These are phyloP conservation scores for Cytidiella melzeri DNA, from an alignment of 768 basidiomycete genomes.

Conservation along the genomic window DNA sequence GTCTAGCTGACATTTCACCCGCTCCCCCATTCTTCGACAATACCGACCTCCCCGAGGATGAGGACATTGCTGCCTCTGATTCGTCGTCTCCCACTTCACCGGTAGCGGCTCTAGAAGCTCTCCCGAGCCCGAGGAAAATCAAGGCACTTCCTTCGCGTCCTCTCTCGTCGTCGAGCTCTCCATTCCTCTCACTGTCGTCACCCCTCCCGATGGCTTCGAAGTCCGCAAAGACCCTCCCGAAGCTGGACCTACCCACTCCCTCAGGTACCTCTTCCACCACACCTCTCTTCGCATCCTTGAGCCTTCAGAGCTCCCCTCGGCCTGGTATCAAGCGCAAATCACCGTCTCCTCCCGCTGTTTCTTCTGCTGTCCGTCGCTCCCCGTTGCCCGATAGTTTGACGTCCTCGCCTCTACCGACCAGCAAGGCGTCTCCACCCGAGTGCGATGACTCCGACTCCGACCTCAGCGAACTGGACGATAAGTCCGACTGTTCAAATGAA, in stretches of 20 bases:
- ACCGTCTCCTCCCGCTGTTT: neutral
- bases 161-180: neutral
- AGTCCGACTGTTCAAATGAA: constrained; percentile 5
- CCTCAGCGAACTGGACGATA: neutral
- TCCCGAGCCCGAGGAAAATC: neutral
- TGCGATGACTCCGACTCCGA: neutral
- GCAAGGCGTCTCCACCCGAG: neutral
- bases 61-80: neutral
- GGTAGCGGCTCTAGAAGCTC: no score
- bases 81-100: no score
- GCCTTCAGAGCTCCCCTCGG: neutral
- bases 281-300: neutral
- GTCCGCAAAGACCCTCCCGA: neutral
- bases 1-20: constrained; percentile 3
- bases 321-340: neutral
- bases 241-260: no score
- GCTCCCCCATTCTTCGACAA: neutral
- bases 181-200: neutral
- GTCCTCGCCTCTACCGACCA: neutral
- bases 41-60: neutral
- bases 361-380: neutral
- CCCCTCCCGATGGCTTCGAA: neutral
- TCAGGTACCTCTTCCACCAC: neutral
- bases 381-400: neutral
- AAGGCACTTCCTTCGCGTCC: neutral